A percentile compares a stretch with the other conserved stretches of the same genome.
These are phyloP conservation scores for Medicago ruthenica DNA, from an alignment of 306 rosid genomes.

Conservation along the genomic window DNA sequence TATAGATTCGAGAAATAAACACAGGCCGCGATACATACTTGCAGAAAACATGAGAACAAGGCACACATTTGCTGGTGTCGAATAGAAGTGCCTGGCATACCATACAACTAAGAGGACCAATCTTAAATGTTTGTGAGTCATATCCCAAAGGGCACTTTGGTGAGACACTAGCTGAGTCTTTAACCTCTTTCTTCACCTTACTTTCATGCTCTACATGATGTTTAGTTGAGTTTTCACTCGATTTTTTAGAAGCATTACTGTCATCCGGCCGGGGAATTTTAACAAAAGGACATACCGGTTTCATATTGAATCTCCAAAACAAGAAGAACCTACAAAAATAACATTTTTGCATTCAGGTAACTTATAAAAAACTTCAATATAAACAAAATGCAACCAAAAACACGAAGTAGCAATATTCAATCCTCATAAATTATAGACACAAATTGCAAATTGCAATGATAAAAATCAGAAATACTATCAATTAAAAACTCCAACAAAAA, in stretches of 20 bases:
- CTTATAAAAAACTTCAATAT: constrained; percentile 1
- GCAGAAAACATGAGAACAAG: constrained; percentile 83
- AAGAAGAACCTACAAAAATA: constrained; percentile 47
- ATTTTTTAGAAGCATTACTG: constrained; percentile 52
- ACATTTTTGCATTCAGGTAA: constrained; percentile 19
- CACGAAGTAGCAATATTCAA: neutral
- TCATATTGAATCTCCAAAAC: constrained; percentile 56
- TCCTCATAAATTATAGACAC: neutral
- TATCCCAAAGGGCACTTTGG: constrained; percentile 90
- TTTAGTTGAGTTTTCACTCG: constrained; percentile 47
- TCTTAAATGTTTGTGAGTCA: constrained; percentile 82
- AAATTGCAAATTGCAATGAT: constrained; percentile 1
- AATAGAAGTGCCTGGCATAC: constrained; percentile 66
- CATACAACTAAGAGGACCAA: constrained; percentile 95
- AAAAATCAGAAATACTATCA: neutral
- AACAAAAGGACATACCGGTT: constrained; percentile 90
- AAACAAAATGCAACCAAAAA: constrained; percentile 17
- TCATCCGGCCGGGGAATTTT: constrained; percentile 87
- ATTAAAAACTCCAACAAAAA: constrained; percentile 37
- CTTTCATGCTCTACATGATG: constrained; percentile 55
- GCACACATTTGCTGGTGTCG: constrained; percentile 74
- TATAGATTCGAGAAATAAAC: constrained; percentile 22
- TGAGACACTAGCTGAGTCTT: constrained; percentile 41
- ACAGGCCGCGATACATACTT: constrained; percentile 52
- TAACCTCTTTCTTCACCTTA: constrained; percentile 53